A percentile compares a stretch with the other conserved stretches of the same genome.
These are phyloP conservation scores for Daldinia loculata DNA, from an alignment of 495 filamentous ascomycete genomes.

Conservation along the genomic window DNA sequence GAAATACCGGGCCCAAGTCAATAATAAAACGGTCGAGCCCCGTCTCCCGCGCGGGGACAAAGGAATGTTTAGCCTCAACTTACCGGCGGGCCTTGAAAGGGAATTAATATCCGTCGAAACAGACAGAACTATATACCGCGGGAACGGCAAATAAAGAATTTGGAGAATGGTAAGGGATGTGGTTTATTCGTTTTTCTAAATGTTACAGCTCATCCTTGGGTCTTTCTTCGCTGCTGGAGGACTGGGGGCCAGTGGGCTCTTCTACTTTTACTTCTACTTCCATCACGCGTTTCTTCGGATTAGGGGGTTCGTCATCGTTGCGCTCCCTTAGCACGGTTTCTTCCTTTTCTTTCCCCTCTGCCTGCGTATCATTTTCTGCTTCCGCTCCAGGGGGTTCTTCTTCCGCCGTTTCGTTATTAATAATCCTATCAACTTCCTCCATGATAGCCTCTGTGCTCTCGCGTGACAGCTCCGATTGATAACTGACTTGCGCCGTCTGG, in stretches of 20 bases:
- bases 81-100: conserved; percentile 3
- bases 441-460: conserved; percentile 50
- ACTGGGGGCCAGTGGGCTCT: conserved; percentile 48
- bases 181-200: conserved; percentile 9
- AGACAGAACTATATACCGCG: conserved; percentile 25
- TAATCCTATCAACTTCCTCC: conserved; percentile 60
- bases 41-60: conserved; percentile 24
- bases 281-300: conserved; percentile 88
- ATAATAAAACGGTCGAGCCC: conserved; percentile 25
- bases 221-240: conserved; percentile 42
- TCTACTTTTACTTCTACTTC: conserved; percentile 54
- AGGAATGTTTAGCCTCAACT: conserved; percentile 19
- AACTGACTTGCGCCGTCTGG: conserved; percentile 51
- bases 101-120: conserved; percentile 36
- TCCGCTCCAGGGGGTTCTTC: conserved; percentile 19
- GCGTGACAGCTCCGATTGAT: conserved; percentile 24
- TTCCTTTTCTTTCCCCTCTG: conserved; percentile 35
- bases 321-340: conserved; percentile 56
- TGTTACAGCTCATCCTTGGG: conserved; percentile 54
- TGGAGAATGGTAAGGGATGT: neutral
- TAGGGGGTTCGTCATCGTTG: conserved; percentile 59
- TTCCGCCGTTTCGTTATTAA: conserved; percentile 50
- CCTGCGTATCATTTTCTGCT: conserved; percentile 2
- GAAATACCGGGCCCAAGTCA: conserved; percentile 11
- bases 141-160: neutral